These are phyloP conservation scores for Magnusiomyces suaveolens DNA, from an alignment of 1,139 yeast genomes.

Conservation along the genomic window DNA sequence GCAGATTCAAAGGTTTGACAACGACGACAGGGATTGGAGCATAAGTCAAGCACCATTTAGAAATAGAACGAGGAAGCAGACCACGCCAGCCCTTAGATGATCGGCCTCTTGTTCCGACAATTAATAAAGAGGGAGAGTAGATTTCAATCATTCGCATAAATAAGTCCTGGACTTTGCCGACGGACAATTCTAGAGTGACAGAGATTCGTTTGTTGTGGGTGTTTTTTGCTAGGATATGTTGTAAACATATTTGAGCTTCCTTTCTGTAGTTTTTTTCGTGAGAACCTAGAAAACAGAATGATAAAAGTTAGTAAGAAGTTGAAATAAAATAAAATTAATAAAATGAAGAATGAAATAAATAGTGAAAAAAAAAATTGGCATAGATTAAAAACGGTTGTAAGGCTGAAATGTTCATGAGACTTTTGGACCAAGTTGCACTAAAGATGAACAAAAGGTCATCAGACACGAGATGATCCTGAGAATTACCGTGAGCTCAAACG, in stretches of 20 bases:
- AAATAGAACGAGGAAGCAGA: conserved; percentile 38
- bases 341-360: too few relatives aligned
- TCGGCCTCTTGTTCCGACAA: conserved; percentile 50
- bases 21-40: conserved; percentile 62
- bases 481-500: too few relatives aligned
- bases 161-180: conserved; percentile 52
- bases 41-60: conserved; percentile 56
- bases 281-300: conserved; percentile 26
- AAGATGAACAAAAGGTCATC: too few relatives aligned
- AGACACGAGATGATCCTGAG: too few relatives aligned
- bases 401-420: too few relatives aligned
- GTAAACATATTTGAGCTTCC: conserved; percentile 34
- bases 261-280: conserved; percentile 34
- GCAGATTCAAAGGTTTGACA: conserved; percentile 48
- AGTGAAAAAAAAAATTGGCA: too few relatives aligned
- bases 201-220: conserved; percentile 28
- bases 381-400: too few relatives aligned
- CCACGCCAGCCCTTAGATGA: conserved; percentile 38
- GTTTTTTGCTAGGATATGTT: conserved; percentile 42
- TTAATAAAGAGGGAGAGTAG: conserved; percentile 55
- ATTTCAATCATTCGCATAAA: conserved; percentile 47
- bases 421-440: too few relatives aligned
- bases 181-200: conserved; percentile 48
- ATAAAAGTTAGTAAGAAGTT: conserved; percentile 12
- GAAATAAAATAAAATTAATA: too few relatives aligned